phyloP scores from a whole-genome alignment of 768 basidiomycete genomes.

The Termitomyces sp. region DNA sequence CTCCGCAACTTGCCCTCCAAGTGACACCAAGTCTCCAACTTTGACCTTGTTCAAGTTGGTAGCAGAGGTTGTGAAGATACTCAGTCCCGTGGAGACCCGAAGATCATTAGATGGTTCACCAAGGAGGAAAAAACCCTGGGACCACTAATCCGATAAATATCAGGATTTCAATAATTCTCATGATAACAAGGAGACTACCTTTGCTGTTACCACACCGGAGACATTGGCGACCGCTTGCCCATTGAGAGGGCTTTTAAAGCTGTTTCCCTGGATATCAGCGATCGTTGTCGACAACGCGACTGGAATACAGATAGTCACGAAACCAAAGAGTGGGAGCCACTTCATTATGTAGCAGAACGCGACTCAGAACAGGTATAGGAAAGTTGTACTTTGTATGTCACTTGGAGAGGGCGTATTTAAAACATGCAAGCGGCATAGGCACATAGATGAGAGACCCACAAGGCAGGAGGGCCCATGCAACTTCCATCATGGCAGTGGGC shows the following conservation, averaged over 20 bases:
- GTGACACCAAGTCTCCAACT: slow-evolving; percentile 44
- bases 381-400: neutral
- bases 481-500: slow-evolving; percentile 6
- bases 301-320: slow-evolving; percentile 24
- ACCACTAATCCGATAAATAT: slow-evolving; percentile 24
- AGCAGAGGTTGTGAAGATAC: slow-evolving; percentile 39
- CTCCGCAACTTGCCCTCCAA: slow-evolving; percentile 42
- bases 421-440: neutral
- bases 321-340: slow-evolving; percentile 24
- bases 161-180: neutral
- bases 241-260: slow-evolving; percentile 40
- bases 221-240: slow-evolving; percentile 42
- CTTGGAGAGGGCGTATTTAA: slow-evolving; percentile 4
- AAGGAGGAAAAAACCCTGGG: slow-evolving; percentile 43
- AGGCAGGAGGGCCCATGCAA: slow-evolving; percentile 11
- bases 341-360: slow-evolving; percentile 20
- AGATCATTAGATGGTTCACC: slow-evolving; percentile 38
- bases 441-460: slow-evolving; percentile 2
- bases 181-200: slow-evolving; percentile 26
- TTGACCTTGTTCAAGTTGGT: slow-evolving; percentile 30
- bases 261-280: slow-evolving; percentile 48
- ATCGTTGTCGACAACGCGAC: slow-evolving; percentile 29
- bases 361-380: neutral
- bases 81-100: slow-evolving; percentile 47
- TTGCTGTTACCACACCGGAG: slow-evolving; percentile 48